These are phyloP conservation scores for Curvularia eragrostidis DNA, from an alignment of 2,329 filamentous ascomycete species.

Conservation along the genomic window DNA sequence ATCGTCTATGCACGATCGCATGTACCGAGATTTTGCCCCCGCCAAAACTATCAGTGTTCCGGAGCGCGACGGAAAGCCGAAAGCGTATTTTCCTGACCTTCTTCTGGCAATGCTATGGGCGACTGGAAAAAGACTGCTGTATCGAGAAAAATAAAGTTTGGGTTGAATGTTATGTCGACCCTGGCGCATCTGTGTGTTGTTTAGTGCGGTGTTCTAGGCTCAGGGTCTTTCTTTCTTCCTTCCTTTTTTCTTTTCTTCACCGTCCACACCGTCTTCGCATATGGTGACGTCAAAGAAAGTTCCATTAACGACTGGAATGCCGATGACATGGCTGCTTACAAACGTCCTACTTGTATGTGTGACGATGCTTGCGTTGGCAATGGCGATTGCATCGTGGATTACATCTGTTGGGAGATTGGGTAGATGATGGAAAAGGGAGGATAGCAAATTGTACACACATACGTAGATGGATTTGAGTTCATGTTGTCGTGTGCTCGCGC, in stretches of 20 bases:
- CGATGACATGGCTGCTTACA: not conserved
- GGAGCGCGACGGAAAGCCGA: not conserved
- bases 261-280: not conserved
- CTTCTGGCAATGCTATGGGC: not conserved
- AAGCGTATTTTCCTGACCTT: not conserved
- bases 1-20: conserved; percentile 9
- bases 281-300: not conserved
- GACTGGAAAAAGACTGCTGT: not conserved
- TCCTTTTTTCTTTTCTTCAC: too few relatives aligned
- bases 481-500: not conserved
- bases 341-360: too few relatives aligned
- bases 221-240: not conserved
- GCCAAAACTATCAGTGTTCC: not conserved
- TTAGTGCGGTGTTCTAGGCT: not conserved
- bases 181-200: not conserved
- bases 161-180: not conserved
- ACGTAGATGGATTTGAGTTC: too few relatives aligned
- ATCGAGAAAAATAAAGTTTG: not conserved
- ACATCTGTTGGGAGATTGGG: not conserved
- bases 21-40: not conserved
- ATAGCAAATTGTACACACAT: too few relatives aligned
- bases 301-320: not conserved
- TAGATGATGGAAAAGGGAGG: not conserved
- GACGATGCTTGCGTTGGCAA: not conserved
- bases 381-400: not conserved